Conservation (phyloP, 1,284 basidiomycete genomes). For the Boletus semigastroideus region DNA sequence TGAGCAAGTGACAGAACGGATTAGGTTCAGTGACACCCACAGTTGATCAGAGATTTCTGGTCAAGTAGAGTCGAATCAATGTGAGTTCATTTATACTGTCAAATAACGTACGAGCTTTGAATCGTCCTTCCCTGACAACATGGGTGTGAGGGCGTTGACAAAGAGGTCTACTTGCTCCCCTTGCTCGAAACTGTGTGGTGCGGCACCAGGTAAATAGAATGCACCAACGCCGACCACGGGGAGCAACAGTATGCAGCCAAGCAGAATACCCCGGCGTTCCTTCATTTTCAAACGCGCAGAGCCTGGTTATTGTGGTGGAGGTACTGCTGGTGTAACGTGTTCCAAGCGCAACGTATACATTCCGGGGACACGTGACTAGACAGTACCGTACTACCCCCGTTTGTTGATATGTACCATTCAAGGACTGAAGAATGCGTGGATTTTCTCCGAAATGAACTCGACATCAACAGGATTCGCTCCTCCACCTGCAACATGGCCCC, state of each 20-base stretch:
- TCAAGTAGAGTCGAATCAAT: slow-evolving; percentile 8
- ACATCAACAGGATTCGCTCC: slow-evolving; percentile 29
- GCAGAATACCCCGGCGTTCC: slow-evolving; percentile 9
- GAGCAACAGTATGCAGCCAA: slow-evolving; percentile 23
- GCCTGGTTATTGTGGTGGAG: background rate
- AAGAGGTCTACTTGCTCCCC: slow-evolving; percentile 77
- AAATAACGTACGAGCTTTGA: slow-evolving; percentile 69
- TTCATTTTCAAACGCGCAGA: slow-evolving; percentile 19
- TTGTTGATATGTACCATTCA: no score
- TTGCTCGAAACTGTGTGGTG: slow-evolving; percentile 72
- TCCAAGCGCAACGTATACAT: no score
- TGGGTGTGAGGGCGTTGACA: slow-evolving; percentile 87
- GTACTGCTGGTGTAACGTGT: slow-evolving; percentile 8
- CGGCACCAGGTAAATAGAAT: slow-evolving; percentile 75
- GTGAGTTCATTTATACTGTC: slow-evolving; percentile 2
- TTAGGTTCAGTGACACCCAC: slow-evolving; percentile 40
- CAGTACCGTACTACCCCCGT: background rate
- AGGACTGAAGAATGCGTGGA: slow-evolving; percentile 23
- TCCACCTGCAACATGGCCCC: slow-evolving; percentile 35
- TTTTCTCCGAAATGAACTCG: slow-evolving; percentile 28
- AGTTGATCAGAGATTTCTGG: slow-evolving; percentile 82
- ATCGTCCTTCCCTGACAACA: slow-evolving; percentile 67
- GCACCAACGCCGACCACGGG: slow-evolving; percentile 35
- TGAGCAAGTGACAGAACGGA: slow-evolving; percentile 13
- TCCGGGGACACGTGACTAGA: slow-evolving; percentile 21